Conservation (phyloP, 73 alveolate species). For the Urostyla sp. region DNA sequence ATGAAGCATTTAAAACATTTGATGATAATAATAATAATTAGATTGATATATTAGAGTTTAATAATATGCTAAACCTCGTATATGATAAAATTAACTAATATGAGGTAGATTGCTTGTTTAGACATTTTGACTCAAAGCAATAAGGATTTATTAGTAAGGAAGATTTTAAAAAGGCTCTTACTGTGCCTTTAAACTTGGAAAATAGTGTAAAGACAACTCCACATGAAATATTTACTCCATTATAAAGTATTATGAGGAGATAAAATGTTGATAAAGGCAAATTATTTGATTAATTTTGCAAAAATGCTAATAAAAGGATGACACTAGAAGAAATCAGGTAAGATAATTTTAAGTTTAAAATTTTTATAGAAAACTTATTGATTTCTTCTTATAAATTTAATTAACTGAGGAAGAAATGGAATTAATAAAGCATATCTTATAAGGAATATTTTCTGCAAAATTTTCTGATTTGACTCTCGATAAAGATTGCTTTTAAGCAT, state of each 20-base stretch:
- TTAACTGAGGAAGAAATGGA: constrained; percentile 19
- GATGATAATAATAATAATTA: constrained; percentile 21
- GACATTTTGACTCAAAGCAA: constrained; percentile 49
- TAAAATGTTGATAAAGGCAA: not conserved
- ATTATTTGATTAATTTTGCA: constrained; percentile 14
- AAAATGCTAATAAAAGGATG: constrained; percentile 10
- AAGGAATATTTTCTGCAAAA: constrained; percentile 18
- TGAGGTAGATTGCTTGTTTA: constrained; percentile 51
- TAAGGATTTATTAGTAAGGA: constrained; percentile 21
- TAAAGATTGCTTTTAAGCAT: not conserved
- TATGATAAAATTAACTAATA: not conserved
- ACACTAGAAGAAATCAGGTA: constrained; percentile 29
- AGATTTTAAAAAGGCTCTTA: constrained; percentile 40
- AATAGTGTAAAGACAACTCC: not conserved
- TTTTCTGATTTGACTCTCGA: not conserved
- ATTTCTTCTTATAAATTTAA: not conserved
- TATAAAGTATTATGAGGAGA: not conserved
- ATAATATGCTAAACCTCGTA: not conserved
- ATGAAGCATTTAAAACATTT: constrained; percentile 12
- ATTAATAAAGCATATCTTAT: not conserved
- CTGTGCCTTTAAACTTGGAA: constrained; percentile 33
- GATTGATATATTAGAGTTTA: constrained; percentile 45
- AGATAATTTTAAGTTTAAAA: not conserved
- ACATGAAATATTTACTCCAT: constrained; percentile 46
- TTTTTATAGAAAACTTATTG: constrained; percentile 22